Conservation (phyloP, 2,329 filamentous ascomycete genomes). For the Beauveria pseudobassiana region DNA sequence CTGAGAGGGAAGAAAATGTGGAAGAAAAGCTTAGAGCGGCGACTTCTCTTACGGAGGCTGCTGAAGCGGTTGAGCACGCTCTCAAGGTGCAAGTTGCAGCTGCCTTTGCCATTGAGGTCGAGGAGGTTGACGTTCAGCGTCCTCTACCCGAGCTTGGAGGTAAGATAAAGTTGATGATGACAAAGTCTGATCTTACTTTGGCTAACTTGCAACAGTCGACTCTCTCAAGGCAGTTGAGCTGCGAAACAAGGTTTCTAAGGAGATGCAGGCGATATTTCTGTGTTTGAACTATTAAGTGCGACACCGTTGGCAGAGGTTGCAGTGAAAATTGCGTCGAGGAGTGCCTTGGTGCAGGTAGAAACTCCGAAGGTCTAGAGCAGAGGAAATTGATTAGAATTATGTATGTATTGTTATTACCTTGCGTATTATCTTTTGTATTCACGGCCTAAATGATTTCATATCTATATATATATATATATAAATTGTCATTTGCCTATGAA, state of each 20-base stretch:
- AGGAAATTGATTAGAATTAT: background rate
- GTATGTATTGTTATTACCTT: background rate
- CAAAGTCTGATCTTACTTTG: background rate
- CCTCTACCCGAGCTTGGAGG: conserved; percentile 8
- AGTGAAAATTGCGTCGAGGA: conserved; percentile 8
- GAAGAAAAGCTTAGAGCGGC: background rate
- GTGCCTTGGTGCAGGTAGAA: background rate
- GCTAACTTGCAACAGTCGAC: conserved; percentile 6
- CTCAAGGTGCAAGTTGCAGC: conserved; percentile 4
- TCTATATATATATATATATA: background rate
- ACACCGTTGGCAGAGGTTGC: conserved; percentile 9
- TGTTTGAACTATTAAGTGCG: conserved; percentile 9
- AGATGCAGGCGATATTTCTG: conserved; percentile 10
- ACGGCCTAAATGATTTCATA: background rate
- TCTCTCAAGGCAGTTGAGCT: conserved; percentile 10
- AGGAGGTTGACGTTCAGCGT: conserved; percentile 7
- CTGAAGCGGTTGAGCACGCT: background rate
- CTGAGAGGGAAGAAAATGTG: background rate
- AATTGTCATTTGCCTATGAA: background rate
- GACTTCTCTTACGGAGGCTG: background rate
- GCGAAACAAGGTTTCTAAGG: conserved; percentile 4
- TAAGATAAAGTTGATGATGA: background rate
- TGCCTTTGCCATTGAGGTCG: background rate
- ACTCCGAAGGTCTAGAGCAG: background rate
- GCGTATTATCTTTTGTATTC: too few relatives aligned